Base-by-base conservation (phyloP, 352 stramenopile genomes). In the Pythium brachiatum region DNA sequence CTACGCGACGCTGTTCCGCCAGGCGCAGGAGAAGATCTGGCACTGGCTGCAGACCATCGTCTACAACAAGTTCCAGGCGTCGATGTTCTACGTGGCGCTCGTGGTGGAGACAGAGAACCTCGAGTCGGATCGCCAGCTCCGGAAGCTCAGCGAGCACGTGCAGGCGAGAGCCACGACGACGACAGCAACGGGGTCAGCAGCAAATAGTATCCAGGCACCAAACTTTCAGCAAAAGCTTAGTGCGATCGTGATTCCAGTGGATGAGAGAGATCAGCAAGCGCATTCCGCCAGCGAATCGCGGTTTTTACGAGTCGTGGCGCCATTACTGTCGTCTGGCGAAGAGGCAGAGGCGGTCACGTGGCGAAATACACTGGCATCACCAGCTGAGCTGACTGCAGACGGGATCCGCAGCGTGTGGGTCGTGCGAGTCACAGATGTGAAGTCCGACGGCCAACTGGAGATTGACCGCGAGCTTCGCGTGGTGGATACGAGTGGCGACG, bases 51-150 rank as follows among this genome's bases (percentile, higher is more conserved):
- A 85, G 48, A 71, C 70, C 1, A 73, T 78, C 11, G 68, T 90
- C n/a, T 88, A 90, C 44, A 70, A 75, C 3, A 74, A 72, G 13
- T 92, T 90, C 61, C 72, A 81, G 21, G 52, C 53, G n/a, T 90
- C 83, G 2, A 73, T 62, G 47, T 53, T 85, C 18, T 92, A 89
- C 67, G 81, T 92, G 23, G 70, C 78, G 56, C 70, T 87, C 2
- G 72, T 92, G 2, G 79, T 90, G 31, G 83, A 92, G 69, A 79
- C 75, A 1, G 83, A 90, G 50, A 79, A 88, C 57, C 62, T 92
- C 7, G 79, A 89, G 61, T 76, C 76, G 0, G 81, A 92, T 34
- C 68, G 69, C 4, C 81, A 88, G 54, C 68, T 90, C 21, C 72
- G 81, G 15, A 72, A 79, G 1, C 66, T 90, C 12, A 90, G 81